Evolutionary conservation across 108 stramenopile species (phyloP), one percentile per base, ranked within the genome.

Genomic region (Cylindrotheca fusiformis): DNA sequence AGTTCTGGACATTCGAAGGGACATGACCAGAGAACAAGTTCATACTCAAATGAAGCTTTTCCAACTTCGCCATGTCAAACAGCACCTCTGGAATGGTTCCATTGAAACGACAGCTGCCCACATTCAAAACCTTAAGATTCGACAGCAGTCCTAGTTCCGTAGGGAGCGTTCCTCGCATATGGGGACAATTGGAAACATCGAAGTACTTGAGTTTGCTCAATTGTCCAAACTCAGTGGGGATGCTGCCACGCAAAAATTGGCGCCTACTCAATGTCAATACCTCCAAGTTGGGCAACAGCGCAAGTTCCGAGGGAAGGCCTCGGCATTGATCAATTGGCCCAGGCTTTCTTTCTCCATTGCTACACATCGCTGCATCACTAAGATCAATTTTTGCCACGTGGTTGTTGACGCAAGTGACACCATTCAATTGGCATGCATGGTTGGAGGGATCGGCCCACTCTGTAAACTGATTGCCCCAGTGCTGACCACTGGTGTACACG

Each of bases 141-240:
- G 78, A 50, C n/a, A 84, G 20, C 2, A 55, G 33, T n/a, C 82
- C 83, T 27, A 91, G 47, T 56, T 84, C 78, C 14, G 66, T 66
- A 2, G 90, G 90, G 30, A 91, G 61, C 5, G 58, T 29, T 14
- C 90, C 90, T 12, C 48, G 55, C 60, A 87, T 65, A 14, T 52
- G 51, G 12, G 56, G 57, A 50, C 49, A 60, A 49, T 50, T 52
- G 20, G 59, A 59, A 5, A 75, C 52, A 30, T 75, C 64, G 48
- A 80, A 47, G 50, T 76, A 64, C 68, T 69, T 60, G n/a, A 90
- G 67, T 12, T 63, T 63, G 29, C 82, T 61, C 19, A 86, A 58
- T 41, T 28, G 52, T 20, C 88, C 84, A 36, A 90, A 22, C 60
- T 90, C 78, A 20, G 77, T 71, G 10, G 81, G 79, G 12, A 90